Percentiles rank a stretch among this genome's conserved stretches.
phyloP scores from a whole-genome alignment of 192 early-diverging fungal genomes.

The Rhizophagus sp. region DNA sequence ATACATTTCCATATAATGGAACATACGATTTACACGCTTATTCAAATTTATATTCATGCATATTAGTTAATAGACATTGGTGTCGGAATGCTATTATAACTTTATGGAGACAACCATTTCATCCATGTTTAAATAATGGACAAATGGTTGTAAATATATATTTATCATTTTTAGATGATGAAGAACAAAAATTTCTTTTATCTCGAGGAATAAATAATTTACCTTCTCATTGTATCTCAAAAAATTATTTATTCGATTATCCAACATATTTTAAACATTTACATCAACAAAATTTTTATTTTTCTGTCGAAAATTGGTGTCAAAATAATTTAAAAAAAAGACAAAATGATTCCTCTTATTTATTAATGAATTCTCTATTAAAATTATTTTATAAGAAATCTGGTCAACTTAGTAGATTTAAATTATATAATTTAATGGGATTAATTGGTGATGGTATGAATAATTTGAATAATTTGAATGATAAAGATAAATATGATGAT shows the following conservation, averaged over 20 bases:
- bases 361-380: not conserved
- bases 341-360: not conserved
- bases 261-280: not conserved
- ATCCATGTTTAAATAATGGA: not conserved
- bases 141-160: not conserved
- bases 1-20: not conserved
- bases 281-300: not conserved
- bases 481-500: not conserved
- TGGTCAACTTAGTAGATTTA: not conserved
- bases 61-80: constrained; percentile 1
- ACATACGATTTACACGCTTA: not conserved
- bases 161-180: not conserved
- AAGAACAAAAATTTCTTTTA: not conserved
- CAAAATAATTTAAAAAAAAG: not conserved
- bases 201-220: not conserved
- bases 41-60: not conserved
- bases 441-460: not conserved
- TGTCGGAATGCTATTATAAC: not conserved
- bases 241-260: not conserved
- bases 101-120: constrained; percentile 8
- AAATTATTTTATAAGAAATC: not conserved
- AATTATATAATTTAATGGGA: not conserved
- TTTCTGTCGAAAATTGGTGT: not conserved
- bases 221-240: not conserved
- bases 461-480: not conserved